These are phyloP conservation scores for Anastatica hierochuntica DNA, from an alignment of 345 rosid species.

Conservation along the genomic window DNA sequence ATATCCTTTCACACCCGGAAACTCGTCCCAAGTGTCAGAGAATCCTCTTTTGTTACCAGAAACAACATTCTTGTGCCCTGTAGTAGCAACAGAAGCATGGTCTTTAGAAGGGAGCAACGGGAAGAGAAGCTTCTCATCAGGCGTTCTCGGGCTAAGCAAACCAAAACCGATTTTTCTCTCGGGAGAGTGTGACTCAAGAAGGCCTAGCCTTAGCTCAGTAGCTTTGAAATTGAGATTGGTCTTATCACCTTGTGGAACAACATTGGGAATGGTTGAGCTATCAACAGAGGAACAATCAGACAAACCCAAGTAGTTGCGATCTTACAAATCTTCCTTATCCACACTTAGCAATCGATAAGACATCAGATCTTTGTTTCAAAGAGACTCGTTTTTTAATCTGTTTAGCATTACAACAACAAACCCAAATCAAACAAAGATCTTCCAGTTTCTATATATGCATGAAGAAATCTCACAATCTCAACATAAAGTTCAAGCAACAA, in stretches of 20 bases:
- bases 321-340: slow-evolving; percentile 60
- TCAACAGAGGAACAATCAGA: slow-evolving; percentile 78
- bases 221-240: slow-evolving; percentile 63
- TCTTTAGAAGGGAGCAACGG: slow-evolving; percentile 63
- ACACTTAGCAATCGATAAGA: slow-evolving; percentile 34
- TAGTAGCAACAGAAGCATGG: slow-evolving; percentile 30
- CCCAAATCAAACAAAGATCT: not conserved
- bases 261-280: slow-evolving; percentile 47
- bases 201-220: slow-evolving; percentile 79
- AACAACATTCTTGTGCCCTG: slow-evolving; percentile 42
- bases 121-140: slow-evolving; percentile 66
- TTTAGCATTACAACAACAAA: not conserved
- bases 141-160: slow-evolving; percentile 37
- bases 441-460: too few species aligned
- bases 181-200: slow-evolving; percentile 70
- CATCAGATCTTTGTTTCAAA: slow-evolving; percentile 39
- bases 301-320: slow-evolving; percentile 61
- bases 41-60: slow-evolving; percentile 82
- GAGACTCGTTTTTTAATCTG: slow-evolving; percentile 7
- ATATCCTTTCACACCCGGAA: slow-evolving; percentile 53
- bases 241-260: slow-evolving; percentile 32
- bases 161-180: slow-evolving; percentile 42
- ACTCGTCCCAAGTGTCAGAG: slow-evolving; percentile 59
- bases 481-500: not conserved
- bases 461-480: not conserved